Percentiles rank a stretch among this genome's conserved stretches.
phyloP scores from a whole-genome alignment of 352 stramenopile genomes.

The Phytophthora agathidicida region DNA sequence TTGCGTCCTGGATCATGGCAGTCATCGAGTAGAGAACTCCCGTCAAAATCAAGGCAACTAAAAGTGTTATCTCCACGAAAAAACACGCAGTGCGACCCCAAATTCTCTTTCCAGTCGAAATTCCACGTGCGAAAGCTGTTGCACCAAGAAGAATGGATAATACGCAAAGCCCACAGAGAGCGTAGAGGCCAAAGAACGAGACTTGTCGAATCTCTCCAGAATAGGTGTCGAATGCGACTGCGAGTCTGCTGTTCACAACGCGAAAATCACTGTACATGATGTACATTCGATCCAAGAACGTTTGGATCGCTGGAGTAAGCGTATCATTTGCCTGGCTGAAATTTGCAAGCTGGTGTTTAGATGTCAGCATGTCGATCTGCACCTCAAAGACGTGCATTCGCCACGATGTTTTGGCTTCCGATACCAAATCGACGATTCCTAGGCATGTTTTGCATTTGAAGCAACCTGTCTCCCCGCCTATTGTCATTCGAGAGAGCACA shows the following conservation, averaged over 20 bases:
- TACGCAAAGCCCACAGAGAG: conserved; percentile 35
- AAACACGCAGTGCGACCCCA: conserved; percentile 48
- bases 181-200: conserved; percentile 36
- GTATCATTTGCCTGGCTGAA: conserved; percentile 33
- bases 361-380: conserved; percentile 59
- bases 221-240: conserved; percentile 31
- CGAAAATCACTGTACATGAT: conserved; percentile 30
- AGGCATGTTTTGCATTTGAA: conserved; percentile 71
- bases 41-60: conserved; percentile 48
- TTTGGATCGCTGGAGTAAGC: conserved; percentile 34
- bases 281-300: conserved; percentile 42
- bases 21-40: conserved; percentile 58
- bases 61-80: conserved; percentile 45
- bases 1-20: conserved; percentile 56
- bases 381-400: conserved; percentile 48
- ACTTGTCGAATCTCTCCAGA: conserved; percentile 35
- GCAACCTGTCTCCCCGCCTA: conserved; percentile 57
- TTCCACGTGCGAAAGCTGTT: conserved; percentile 37
- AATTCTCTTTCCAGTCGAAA: conserved; percentile 46
- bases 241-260: conserved; percentile 10
- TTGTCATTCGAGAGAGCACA: conserved; percentile 53
- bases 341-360: conserved; percentile 45
- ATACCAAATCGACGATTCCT: conserved; percentile 37
- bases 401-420: conserved; percentile 44
- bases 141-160: conserved; percentile 37